Conservation (phyloP, 805 yeast species). For the Starmerella riodocensis region DNA sequence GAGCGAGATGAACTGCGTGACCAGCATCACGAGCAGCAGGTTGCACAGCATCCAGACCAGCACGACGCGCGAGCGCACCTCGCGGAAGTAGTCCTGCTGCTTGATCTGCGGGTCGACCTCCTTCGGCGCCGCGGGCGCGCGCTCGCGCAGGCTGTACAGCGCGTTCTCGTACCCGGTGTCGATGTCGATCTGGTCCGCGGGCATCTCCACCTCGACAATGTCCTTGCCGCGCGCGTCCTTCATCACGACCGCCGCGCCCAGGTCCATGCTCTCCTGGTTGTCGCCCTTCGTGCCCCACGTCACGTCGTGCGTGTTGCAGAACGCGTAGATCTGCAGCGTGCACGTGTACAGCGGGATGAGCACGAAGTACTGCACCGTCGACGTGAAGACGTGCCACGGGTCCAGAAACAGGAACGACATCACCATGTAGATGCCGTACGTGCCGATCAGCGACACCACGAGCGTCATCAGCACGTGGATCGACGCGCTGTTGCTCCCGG, state of each 20-base stretch:
- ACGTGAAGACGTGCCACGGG: slow-evolving; percentile 91
- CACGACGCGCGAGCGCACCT: slow-evolving; percentile 90
- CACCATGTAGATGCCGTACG: slow-evolving; percentile 76
- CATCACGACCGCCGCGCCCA: slow-evolving; percentile 72
- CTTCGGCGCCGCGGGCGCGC: slow-evolving; percentile 44
- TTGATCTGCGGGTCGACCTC: slow-evolving; percentile 29
- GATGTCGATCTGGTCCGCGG: slow-evolving; percentile 57
- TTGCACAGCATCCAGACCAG: slow-evolving; percentile 83
- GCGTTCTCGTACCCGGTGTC: slow-evolving; percentile 72
- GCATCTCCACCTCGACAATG: slow-evolving; percentile 66
- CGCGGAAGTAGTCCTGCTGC: slow-evolving; percentile 78
- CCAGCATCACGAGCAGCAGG: slow-evolving; percentile 68
- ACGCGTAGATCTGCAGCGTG: slow-evolving; percentile 87
- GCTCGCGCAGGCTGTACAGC: slow-evolving; percentile 55
- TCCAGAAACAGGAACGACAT: slow-evolving; percentile 79
- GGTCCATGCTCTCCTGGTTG: slow-evolving; percentile 50
- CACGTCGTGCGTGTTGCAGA: slow-evolving; percentile 95
- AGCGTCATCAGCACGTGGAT: slow-evolving; percentile 47
- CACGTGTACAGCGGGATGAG: slow-evolving; percentile 86
- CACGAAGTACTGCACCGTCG: slow-evolving; percentile 75
- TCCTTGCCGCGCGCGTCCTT: slow-evolving; percentile 65
- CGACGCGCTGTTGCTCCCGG: slow-evolving; percentile 19
- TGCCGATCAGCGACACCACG: slow-evolving; percentile 71
- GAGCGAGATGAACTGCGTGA: slow-evolving; percentile 67
- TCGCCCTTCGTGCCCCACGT: slow-evolving; percentile 99